Evolutionary conservation across 306 rosid genomes (phyloP), one percentile per base, ranked within the genome.

Genomic region (Vachellia collinsii): DNA sequence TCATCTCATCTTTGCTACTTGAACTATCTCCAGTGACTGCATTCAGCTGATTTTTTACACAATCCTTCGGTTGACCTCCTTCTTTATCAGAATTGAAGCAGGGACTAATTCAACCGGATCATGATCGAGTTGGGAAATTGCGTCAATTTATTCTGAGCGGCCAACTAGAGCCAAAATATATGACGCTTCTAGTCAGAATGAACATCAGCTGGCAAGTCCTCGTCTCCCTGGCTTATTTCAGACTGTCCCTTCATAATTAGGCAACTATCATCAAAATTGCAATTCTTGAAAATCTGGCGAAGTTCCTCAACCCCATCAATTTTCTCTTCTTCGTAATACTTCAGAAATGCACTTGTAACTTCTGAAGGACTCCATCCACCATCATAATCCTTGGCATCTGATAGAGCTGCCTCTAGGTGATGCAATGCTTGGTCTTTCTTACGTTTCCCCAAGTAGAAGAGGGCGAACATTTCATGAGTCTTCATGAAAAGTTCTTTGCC

Each of bases 301-400:
- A 95, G 87, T 71, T 87, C 84, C 63, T 89, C 94, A 14, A 92
- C 91, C 12, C 84, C 86, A 58, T 86, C 86, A 63, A 89, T 87
- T 65, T 87, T 93, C 85, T 82, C 81, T 69, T 89, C 85, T 82
- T 86, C 89, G 79, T 89, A 93, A 86, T 86, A 92, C 82, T 82
- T 86, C 0, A 93, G 78, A 83, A 95, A 89, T 43, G 91, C 89
- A 71, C 64, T 64, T 50, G 67, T 75, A 36, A 87, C 82, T 77
- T 69, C 70, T 20, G 87, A 63, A 70, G 89, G 96, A 50, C 43
- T 83, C 91, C 94, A 86, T 63, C 37, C 37, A 59, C 37, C 37
- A 59, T 82, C 83, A 11, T 56, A 74, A 41, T 66, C 76, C 77
- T 44, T 77, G 68, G 58, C 80, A 83, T 90, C 93, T 19, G 85